These are phyloP conservation scores for Omphalotus olearius DNA, from an alignment of 1,284 basidiomycete genomes.

Conservation along the genomic window DNA sequence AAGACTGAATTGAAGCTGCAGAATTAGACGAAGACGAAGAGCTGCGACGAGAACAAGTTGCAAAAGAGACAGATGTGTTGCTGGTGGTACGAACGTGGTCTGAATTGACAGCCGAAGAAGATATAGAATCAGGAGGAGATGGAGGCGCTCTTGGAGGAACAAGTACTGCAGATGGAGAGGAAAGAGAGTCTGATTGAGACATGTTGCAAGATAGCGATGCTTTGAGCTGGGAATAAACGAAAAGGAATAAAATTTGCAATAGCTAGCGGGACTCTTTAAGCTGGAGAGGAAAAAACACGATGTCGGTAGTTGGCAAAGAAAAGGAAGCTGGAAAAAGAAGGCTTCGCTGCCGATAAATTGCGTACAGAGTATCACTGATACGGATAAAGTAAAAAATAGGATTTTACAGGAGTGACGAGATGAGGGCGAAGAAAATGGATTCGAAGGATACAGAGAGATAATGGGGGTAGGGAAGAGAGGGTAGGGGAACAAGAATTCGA, in stretches of 20 bases:
- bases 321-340: not conserved
- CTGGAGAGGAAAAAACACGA: not conserved
- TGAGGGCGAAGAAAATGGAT: not conserved
- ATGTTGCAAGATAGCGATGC: slow-evolving; percentile 13
- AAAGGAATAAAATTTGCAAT: not conserved
- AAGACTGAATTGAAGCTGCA: slow-evolving; percentile 15
- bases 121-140: slow-evolving; percentile 9
- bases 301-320: not conserved
- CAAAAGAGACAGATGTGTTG: not conserved
- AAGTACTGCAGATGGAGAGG: not conserved
- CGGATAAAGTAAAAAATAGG: slow-evolving; percentile 7
- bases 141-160: slow-evolving; percentile 5
- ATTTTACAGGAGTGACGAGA: not conserved
- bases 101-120: too few species aligned
- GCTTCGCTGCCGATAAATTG: not conserved
- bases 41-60: slow-evolving; percentile 11
- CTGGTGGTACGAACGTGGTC: not conserved
- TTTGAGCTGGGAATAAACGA: slow-evolving; percentile 2
- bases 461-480: slow-evolving; percentile 14
- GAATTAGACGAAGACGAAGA: slow-evolving; percentile 11
- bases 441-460: not conserved
- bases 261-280: slow-evolving; percentile 4
- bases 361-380: slow-evolving; percentile 6
- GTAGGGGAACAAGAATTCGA: not conserved
- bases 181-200: slow-evolving; percentile 5